Percentiles rank a stretch among this genome's conserved stretches.
These are phyloP conservation scores for Fusarium verticillioides DNA, from an alignment of 2,329 filamentous ascomycete genomes.

Conservation along the genomic window DNA sequence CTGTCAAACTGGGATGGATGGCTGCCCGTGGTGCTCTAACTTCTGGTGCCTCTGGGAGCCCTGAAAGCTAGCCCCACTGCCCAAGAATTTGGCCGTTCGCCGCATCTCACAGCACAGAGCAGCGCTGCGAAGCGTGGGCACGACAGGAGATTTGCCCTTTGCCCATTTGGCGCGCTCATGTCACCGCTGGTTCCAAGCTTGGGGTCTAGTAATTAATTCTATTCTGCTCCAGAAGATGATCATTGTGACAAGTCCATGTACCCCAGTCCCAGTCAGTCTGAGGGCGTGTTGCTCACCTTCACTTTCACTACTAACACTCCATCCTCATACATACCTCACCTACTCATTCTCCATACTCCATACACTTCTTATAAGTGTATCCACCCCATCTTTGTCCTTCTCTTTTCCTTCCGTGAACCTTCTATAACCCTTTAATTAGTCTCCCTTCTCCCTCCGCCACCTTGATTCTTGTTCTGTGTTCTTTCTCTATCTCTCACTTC, in stretches of 20 bases:
- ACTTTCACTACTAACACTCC: conserved; percentile 35
- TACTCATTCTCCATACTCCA: conserved; percentile 1
- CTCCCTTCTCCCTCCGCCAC: conserved; percentile 35
- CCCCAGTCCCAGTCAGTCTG: conserved; percentile 37
- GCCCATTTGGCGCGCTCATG: conserved; percentile 41
- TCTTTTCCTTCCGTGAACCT: conserved; percentile 43
- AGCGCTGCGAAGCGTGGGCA: background rate
- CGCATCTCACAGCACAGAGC: conserved; percentile 34
- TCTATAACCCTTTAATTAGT: conserved; percentile 43
- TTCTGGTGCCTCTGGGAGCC: conserved; percentile 32
- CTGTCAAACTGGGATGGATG: conserved; percentile 44
- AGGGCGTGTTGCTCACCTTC: conserved; percentile 36
- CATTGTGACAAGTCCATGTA: conserved; percentile 39
- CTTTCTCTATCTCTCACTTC: conserved; percentile 19
- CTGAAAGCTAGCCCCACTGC: conserved; percentile 41
- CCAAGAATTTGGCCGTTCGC: conserved; percentile 46
- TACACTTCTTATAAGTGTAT: conserved; percentile 48
- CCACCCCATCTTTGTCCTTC: conserved; percentile 47
- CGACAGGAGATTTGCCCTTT: conserved; percentile 46
- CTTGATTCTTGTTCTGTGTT: conserved; percentile 12
- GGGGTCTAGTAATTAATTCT: conserved; percentile 44
- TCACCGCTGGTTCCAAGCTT: conserved; percentile 51
- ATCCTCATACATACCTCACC: conserved; percentile 5
- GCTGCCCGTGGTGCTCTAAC: conserved; percentile 9
- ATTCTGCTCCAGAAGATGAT: conserved; percentile 38